Base-by-base conservation (phyloP, 169 alveolate species). In the Cryptosporidium baileyi region DNA sequence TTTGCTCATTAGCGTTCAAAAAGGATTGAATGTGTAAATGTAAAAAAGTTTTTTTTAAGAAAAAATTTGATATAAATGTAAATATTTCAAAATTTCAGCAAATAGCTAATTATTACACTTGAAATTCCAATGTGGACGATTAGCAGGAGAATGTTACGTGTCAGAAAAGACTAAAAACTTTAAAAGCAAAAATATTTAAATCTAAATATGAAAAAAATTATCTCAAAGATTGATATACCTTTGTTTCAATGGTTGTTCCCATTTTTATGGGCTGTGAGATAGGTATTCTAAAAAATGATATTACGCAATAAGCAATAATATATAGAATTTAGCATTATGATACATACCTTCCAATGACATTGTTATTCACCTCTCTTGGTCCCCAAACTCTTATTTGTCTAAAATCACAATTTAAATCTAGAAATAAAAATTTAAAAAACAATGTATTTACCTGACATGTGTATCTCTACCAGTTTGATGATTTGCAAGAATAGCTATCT, bases 391-490 rank as follows among this genome's bases (percentile, higher is more conserved):
- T 51, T 57, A 74, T 74, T 74, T 74, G 85, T 17, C 85, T 74
- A 74, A 44, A 24, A 13, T 24, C 13, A 5, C n/a, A 19, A 34
- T 7, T 8, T 13, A 22, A 1, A 52, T 54, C 1, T n/a, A 54
- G 28, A 0, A 36, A n/a, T 22, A 15, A 9, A 36, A 74, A 34
- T 24, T 8, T 7, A 24, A 17, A 1, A 54, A n/a, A 22, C 3
- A 9, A 85, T 89, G 81, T 41, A 92, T 88, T 40, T 92, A 94
- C 61, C 96, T 80, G 41, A 93, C 90, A 62, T 93, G 95, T 3
- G 95, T 91, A 61, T 93, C 96, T 61, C 94, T 82, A 26, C 96
- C 96, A 59, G 91, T 88, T 74, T 92, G 95, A 80, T 90, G 93
- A 52, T 91, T 93, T 60, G 93, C 91, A 54, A 91, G 80, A 44